Percentiles rank a stretch among this genome's conserved stretches.
These are phyloP conservation scores for Eutypa lata DNA, from an alignment of 2,329 filamentous ascomycete species.

Conservation along the genomic window DNA sequence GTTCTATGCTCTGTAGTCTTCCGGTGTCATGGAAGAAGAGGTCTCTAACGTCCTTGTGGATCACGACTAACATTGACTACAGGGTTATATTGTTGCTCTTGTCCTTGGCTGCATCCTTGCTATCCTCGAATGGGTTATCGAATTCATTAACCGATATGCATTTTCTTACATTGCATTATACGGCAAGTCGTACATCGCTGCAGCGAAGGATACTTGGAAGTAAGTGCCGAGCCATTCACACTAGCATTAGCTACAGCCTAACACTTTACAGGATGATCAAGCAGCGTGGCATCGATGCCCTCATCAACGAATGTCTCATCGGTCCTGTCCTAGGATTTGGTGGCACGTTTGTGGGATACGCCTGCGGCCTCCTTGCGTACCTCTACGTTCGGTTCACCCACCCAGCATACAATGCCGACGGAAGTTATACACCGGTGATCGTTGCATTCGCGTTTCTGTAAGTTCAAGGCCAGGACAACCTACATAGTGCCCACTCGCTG, in stretches of 20 bases:
- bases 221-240: constrained; percentile 29
- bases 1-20: neutral
- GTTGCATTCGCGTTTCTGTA: constrained; percentile 58
- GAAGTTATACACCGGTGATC: constrained; percentile 71
- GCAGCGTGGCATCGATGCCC: constrained; percentile 83
- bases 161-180: constrained; percentile 93
- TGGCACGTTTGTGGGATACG: constrained; percentile 78
- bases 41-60: neutral
- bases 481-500: constrained; percentile 19
- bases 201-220: constrained; percentile 85
- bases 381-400: constrained; percentile 81
- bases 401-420: constrained; percentile 70
- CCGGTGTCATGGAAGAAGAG: neutral
- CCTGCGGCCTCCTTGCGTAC: constrained; percentile 77
- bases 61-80: neutral
- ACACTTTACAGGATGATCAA: constrained; percentile 67
- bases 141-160: constrained; percentile 88
- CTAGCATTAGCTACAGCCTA: constrained; percentile 4
- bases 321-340: constrained; percentile 55
- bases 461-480: constrained; percentile 1
- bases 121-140: constrained; percentile 78
- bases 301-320: constrained; percentile 85
- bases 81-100: constrained; percentile 62
- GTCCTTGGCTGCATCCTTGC: constrained; percentile 72
- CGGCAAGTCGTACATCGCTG: constrained; percentile 80